Evolutionary conservation across 2,329 filamentous ascomycete genomes (phyloP).

Genomic region (Xylariaceae sp.): DNA sequence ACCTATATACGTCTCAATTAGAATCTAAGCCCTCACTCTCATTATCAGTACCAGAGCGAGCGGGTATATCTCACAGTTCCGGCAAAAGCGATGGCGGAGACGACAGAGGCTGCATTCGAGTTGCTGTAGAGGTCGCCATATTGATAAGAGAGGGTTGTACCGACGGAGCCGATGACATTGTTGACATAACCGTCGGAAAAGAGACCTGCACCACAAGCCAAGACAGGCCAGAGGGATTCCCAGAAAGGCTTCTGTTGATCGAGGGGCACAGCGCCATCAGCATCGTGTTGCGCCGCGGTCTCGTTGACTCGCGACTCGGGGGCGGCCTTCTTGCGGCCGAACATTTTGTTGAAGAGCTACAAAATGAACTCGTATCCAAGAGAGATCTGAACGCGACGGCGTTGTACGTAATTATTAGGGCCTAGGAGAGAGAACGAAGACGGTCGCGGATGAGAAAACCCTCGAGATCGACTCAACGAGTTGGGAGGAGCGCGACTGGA

Average conservation of each 20-base stretch:
- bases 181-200: slow-evolving; percentile 94
- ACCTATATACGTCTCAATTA: slow-evolving; percentile 40
- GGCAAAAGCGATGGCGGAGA: slow-evolving; percentile 78
- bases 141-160: slow-evolving; percentile 66
- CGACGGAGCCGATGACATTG: slow-evolving; percentile 85
- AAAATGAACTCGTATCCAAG: too few species aligned
- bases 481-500: too few species aligned
- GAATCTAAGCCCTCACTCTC: slow-evolving; percentile 1
- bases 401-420: too few species aligned
- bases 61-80: slow-evolving; percentile 52
- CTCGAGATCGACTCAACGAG: too few species aligned
- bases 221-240: slow-evolving; percentile 57
- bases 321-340: slow-evolving; percentile 19
- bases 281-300: slow-evolving; percentile 10
- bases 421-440: too few species aligned
- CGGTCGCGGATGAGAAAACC: too few species aligned
- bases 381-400: too few species aligned
- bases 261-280: slow-evolving; percentile 17
- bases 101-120: slow-evolving; percentile 68
- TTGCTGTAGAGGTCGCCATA: slow-evolving; percentile 67
- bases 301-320: slow-evolving; percentile 16
- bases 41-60: background rate
- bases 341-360: slow-evolving; percentile 15
- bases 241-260: slow-evolving; percentile 29
- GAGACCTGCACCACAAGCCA: slow-evolving; percentile 84